A percentile compares a stretch with the other conserved stretches of the same genome.
phyloP scores from a whole-genome alignment of 352 stramenopile species.

The Phytophthora boehmeriae region DNA sequence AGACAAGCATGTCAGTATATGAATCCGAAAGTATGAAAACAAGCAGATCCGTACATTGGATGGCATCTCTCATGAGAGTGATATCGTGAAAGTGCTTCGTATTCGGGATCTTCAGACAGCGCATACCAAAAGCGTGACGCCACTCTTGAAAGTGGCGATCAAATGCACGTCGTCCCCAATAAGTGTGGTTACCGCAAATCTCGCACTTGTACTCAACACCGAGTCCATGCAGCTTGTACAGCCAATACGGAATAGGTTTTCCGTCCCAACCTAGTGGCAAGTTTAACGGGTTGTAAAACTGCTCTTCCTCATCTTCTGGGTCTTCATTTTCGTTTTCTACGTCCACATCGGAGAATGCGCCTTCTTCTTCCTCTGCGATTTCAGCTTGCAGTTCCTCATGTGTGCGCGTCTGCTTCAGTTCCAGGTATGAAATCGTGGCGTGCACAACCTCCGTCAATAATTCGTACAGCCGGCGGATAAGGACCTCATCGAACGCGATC shows the following conservation, averaged over 20 bases:
- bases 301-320: slow-evolving; percentile 91
- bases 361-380: slow-evolving; percentile 88
- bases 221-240: slow-evolving; percentile 99
- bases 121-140: slow-evolving; percentile 98
- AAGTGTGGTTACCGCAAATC: slow-evolving; percentile 99
- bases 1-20: slow-evolving; percentile 5
- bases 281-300: slow-evolving; percentile 99
- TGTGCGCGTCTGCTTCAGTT: slow-evolving; percentile 89
- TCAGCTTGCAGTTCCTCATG: slow-evolving; percentile 88
- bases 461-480: slow-evolving; percentile 76
- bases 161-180: slow-evolving; percentile 96
- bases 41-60: slow-evolving; percentile 55
- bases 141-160: slow-evolving; percentile 99
- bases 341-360: slow-evolving; percentile 81
- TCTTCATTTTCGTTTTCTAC: slow-evolving; percentile 71
- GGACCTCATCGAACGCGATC: slow-evolving; percentile 74
- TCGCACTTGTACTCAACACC: slow-evolving; percentile 99
- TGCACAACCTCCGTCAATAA: slow-evolving; percentile 86
- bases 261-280: slow-evolving; percentile 98
- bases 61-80: slow-evolving; percentile 97
- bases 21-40: slow-evolving; percentile 6
- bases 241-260: slow-evolving; percentile 99
- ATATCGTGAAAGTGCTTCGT: slow-evolving; percentile 99
- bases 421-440: slow-evolving; percentile 82
- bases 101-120: slow-evolving; percentile 98